Evolutionary conservation across 345 rosid genomes (phyloP).

Genomic region (Arabidopsis thaliana): TAIR10.1 NC_003071.7:13256501-13257000

Average conservation of each 20-base stretch:
- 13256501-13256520: slow-evolving; percentile 73
- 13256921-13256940: slow-evolving; percentile 39
- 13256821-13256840: slow-evolving; percentile 47
- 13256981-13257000: slow-evolving; percentile 54
- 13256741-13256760: slow-evolving; percentile 6
- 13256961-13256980: slow-evolving; percentile 45
- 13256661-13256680: background rate
- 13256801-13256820: slow-evolving; percentile 43
- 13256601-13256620: slow-evolving; percentile 11
- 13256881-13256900: slow-evolving; percentile 47
- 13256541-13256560: slow-evolving; percentile 84
- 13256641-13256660: background rate
- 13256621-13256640: slow-evolving; percentile 19
- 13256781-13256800: background rate
- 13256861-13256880: slow-evolving; percentile 49
- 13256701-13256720: background rate
- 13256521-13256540: slow-evolving; percentile 79
- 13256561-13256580: slow-evolving; percentile 87
- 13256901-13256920: slow-evolving; percentile 46
- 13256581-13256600: slow-evolving; percentile 71
- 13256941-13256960: slow-evolving; percentile 37
- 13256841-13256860: slow-evolving; percentile 43
- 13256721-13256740: background rate
- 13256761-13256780: slow-evolving; percentile 7
- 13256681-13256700: background rate